Percentiles rank a stretch among this genome's conserved stretches.
Evolutionary conservation across 2,329 filamentous ascomycete genomes (phyloP).

Genomic region (Fusarium euwallaceae): DNA sequence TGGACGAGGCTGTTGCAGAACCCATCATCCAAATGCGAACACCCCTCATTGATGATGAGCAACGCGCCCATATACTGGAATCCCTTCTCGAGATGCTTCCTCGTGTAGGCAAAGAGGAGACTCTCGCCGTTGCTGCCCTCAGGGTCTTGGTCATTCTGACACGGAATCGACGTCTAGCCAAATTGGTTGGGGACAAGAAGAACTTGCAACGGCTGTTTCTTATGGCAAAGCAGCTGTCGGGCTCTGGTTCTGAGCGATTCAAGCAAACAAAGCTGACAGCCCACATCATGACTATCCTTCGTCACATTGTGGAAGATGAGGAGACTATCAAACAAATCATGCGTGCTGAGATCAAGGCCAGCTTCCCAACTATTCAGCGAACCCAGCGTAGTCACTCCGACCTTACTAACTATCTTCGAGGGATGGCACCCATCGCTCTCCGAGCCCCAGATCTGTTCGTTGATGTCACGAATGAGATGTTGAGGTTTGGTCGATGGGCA

Average conservation of each 20-base stretch:
- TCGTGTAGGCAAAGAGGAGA: conserved; percentile 87
- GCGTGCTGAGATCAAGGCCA: conserved; percentile 86
- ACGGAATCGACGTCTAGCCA: conserved; percentile 80
- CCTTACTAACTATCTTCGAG: conserved; percentile 78
- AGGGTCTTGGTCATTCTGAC: conserved; percentile 91
- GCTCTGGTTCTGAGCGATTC: conserved; percentile 81
- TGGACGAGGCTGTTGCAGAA: conserved; percentile 63
- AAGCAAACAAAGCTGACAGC: conserved; percentile 64
- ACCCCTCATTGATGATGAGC: conserved; percentile 68
- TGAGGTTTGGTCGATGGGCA: conserved; percentile 77
- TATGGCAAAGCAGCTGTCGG: conserved; percentile 93
- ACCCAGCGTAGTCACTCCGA: conserved; percentile 71
- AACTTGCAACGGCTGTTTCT: conserved; percentile 92
- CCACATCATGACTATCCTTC: conserved; percentile 85
- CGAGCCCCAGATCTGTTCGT: conserved; percentile 89
- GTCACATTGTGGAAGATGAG: conserved; percentile 95
- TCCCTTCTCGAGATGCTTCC: conserved; percentile 87
- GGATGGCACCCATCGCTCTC: conserved; percentile 82
- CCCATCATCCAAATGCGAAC: conserved; percentile 72
- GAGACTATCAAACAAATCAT: conserved; percentile 92
- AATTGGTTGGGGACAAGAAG: conserved; percentile 84
- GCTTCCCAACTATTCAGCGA: conserved; percentile 72
- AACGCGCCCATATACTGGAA: conserved; percentile 80
- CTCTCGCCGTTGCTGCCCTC: conserved; percentile 84
- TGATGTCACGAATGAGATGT: conserved; percentile 85